These are phyloP conservation scores for Colletotrichum lentis DNA, from an alignment of 2,329 filamentous ascomycete species.

Conservation along the genomic window DNA sequence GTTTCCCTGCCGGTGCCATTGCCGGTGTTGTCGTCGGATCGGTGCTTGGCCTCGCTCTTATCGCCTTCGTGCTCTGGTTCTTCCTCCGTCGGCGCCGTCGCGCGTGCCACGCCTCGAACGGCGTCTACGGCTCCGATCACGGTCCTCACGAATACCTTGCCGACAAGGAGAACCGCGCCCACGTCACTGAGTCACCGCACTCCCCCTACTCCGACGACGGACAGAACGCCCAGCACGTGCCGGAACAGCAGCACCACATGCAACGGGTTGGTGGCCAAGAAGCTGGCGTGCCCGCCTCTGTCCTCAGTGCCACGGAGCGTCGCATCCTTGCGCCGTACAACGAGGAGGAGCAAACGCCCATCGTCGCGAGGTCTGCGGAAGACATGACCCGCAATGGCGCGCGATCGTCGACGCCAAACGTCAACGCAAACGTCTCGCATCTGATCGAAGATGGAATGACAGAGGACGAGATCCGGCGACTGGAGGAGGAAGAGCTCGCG, in stretches of 20 bases:
- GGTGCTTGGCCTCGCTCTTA: constrained; percentile 50
- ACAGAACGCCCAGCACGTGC: constrained; percentile 38
- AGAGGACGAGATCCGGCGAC: constrained; percentile 60
- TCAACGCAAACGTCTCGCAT: constrained; percentile 56
- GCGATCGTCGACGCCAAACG: constrained; percentile 34
- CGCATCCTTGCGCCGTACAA: constrained; percentile 20
- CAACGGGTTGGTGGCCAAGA: not conserved
- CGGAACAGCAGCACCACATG: constrained; percentile 25
- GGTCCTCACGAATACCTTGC: constrained; percentile 51
- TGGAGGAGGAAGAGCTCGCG: constrained; percentile 66
- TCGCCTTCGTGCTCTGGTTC: constrained; percentile 54
- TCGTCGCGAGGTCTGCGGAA: constrained; percentile 19
- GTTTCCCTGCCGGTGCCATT: constrained; percentile 54
- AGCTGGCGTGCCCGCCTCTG: constrained; percentile 1
- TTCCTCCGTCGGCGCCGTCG: constrained; percentile 50
- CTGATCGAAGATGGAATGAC: constrained; percentile 70
- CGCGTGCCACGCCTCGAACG: constrained; percentile 40
- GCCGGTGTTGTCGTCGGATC: constrained; percentile 58
- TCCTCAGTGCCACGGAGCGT: constrained; percentile 14
- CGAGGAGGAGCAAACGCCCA: constrained; percentile 21
- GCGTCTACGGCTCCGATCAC: constrained; percentile 43
- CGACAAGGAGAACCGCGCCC: constrained; percentile 56
- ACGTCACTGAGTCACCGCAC: constrained; percentile 51
- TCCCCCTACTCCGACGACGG: constrained; percentile 57
- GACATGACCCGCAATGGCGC: constrained; percentile 17